Evolutionary conservation across 768 basidiomycete genomes (phyloP).

Genomic region (Kwoniella bestiolae): DNA sequence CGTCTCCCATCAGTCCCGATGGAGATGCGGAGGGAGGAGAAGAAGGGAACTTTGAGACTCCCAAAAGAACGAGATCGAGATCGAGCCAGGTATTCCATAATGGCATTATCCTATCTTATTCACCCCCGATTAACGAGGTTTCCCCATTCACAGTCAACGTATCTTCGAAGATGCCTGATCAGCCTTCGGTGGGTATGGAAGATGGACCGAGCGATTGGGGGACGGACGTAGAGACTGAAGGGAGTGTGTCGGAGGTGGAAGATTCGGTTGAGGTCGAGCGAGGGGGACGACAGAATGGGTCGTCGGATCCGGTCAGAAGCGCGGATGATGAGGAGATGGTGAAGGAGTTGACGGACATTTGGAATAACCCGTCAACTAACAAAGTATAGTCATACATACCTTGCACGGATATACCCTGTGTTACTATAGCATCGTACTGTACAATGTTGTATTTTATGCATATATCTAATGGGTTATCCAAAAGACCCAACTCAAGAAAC

Average conservation of each 20-base stretch:
- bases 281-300: background rate
- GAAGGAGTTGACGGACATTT: slow-evolving; percentile 22
- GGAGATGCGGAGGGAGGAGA: background rate
- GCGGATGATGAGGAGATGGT: slow-evolving; percentile 6
- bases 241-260: slow-evolving; percentile 42
- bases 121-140: background rate
- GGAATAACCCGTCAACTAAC: slow-evolving; percentile 8
- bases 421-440: background rate
- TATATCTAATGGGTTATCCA: background rate
- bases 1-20: background rate
- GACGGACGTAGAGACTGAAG: slow-evolving; percentile 31
- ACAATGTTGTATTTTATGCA: slow-evolving; percentile 1
- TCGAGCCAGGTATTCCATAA: slow-evolving; percentile 1
- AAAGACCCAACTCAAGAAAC: background rate
- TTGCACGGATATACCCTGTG: slow-evolving; percentile 17
- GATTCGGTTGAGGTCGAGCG: slow-evolving; percentile 21
- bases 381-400: slow-evolving; percentile 13
- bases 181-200: background rate
- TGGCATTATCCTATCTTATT: background rate
- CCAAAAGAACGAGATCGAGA: background rate
- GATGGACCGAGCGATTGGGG: slow-evolving; percentile 34
- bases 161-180: slow-evolving; percentile 3
- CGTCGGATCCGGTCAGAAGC: background rate
- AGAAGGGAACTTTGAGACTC: background rate
- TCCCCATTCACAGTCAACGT: slow-evolving; percentile 6